Evolutionary conservation across 2,329 filamentous ascomycete genomes (phyloP).

Genomic region (Alternaria incomplexa): DNA sequence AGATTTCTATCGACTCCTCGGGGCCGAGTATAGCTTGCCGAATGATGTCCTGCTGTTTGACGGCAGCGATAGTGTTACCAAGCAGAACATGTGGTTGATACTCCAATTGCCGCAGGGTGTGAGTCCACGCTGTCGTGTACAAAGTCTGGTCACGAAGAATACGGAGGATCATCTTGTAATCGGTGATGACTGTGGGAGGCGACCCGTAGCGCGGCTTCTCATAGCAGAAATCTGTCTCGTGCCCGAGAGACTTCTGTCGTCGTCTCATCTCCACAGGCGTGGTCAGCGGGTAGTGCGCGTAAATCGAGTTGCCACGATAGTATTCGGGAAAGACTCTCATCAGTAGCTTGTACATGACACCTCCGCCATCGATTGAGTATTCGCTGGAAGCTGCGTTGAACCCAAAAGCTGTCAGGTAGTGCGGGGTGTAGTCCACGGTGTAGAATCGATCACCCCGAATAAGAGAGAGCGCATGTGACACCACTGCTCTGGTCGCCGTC

Average conservation of each 20-base stretch:
- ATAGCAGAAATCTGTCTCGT: neutral
- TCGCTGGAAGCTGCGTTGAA: conserved; percentile 15
- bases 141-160: neutral
- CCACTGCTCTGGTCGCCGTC: neutral
- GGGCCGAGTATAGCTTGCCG: neutral
- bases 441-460: conserved; percentile 18
- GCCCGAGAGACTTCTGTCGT: neutral
- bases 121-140: neutral
- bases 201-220: neutral
- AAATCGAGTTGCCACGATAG: neutral
- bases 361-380: conserved; percentile 11
- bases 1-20: neutral
- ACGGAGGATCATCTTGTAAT: neutral
- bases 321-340: conserved; percentile 20
- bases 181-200: neutral
- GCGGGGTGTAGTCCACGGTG: conserved; percentile 19
- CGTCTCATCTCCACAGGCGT: neutral
- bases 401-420: conserved; percentile 19
- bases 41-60: neutral
- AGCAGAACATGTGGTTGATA: neutral
- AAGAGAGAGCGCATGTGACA: neutral
- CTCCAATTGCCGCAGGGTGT: neutral
- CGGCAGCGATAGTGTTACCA: neutral
- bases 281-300: neutral
- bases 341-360: conserved; percentile 21